Evolutionary conservation across 805 yeast species (phyloP).

Genomic region (Candida takata): DNA sequence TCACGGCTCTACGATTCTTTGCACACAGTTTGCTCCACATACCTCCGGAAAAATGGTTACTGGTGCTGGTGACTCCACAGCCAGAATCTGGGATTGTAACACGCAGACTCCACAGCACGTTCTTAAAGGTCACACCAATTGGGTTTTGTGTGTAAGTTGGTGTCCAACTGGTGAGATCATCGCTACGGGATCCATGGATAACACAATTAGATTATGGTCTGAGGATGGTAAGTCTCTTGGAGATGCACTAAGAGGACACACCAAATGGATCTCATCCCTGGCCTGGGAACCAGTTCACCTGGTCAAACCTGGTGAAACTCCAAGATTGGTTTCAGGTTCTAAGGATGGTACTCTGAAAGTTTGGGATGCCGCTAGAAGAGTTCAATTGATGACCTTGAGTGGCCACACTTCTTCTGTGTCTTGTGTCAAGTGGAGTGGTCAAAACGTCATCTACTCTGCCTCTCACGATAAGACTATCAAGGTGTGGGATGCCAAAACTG

Average conservation of each 20-base stretch:
- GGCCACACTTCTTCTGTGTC: slow-evolving; percentile 89
- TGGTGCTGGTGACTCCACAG: slow-evolving; percentile 95
- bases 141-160: slow-evolving; percentile 91
- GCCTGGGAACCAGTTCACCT: slow-evolving; percentile 94
- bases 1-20: slow-evolving; percentile 88
- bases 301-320: slow-evolving; percentile 54
- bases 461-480: slow-evolving; percentile 93
- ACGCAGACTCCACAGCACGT: slow-evolving; percentile 87
- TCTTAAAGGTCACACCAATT: slow-evolving; percentile 77
- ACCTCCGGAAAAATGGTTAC: slow-evolving; percentile 81
- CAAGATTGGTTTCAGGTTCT: slow-evolving; percentile 78
- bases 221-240: slow-evolving; percentile 69
- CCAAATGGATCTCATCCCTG: slow-evolving; percentile 83
- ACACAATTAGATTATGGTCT: slow-evolving; percentile 84
- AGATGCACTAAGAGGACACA: slow-evolving; percentile 69
- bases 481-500: slow-evolving; percentile 81
- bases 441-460: slow-evolving; percentile 73
- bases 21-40: slow-evolving; percentile 90
- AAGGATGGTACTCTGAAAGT: slow-evolving; percentile 85
- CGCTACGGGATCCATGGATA: slow-evolving; percentile 96
- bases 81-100: slow-evolving; percentile 94
- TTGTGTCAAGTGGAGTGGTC: slow-evolving; percentile 97
- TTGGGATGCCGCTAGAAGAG: slow-evolving; percentile 78
- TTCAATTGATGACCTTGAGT: slow-evolving; percentile 60
- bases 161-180: slow-evolving; percentile 86